Percentiles rank a stretch among this genome's conserved stretches.
Conservation (phyloP, 371 early-diverging fungal genomes). For the Lichtheimia ramosa region DNA sequence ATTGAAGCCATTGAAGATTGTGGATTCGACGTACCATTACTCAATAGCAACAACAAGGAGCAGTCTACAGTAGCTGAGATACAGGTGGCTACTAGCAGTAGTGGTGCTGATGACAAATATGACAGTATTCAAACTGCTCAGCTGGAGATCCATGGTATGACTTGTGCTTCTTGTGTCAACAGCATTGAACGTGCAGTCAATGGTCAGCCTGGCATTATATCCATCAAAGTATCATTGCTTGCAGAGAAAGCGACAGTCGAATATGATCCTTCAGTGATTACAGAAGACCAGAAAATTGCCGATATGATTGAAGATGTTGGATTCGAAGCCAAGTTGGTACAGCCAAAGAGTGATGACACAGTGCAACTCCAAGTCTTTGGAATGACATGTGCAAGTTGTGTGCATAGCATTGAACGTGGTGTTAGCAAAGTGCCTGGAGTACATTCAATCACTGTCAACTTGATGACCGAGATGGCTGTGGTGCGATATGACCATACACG, state of each 20-base stretch:
- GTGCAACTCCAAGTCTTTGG: slow-evolving; percentile 83
- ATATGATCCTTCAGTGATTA: slow-evolving; percentile 49
- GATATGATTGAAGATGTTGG: slow-evolving; percentile 77
- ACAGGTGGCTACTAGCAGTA: neutral
- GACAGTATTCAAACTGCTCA: neutral
- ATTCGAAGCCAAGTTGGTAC: slow-evolving; percentile 70
- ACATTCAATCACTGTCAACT: slow-evolving; percentile 64
- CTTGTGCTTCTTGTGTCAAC: slow-evolving; percentile 82
- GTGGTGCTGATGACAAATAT: neutral
- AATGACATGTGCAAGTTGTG: slow-evolving; percentile 88
- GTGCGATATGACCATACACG: slow-evolving; percentile 64
- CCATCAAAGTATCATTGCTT: slow-evolving; percentile 68
- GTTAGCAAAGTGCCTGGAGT: slow-evolving; percentile 67
- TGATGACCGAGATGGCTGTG: slow-evolving; percentile 72
- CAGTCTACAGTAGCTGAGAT: neutral
- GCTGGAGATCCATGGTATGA: slow-evolving; percentile 71
- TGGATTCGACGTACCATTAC: slow-evolving; percentile 26
- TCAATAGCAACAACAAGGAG: neutral
- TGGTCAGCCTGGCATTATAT: slow-evolving; percentile 44
- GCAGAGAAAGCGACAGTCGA: slow-evolving; percentile 82
- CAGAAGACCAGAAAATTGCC: slow-evolving; percentile 45
- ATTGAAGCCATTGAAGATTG: slow-evolving; percentile 55
- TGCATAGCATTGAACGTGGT: slow-evolving; percentile 71
- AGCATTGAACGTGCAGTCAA: slow-evolving; percentile 69
- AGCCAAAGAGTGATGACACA: slow-evolving; percentile 26